Evolutionary conservation across 306 rosid species (phyloP), one percentile per base, ranked within the genome.

Genomic region (Cucurbita maxima): DNA sequence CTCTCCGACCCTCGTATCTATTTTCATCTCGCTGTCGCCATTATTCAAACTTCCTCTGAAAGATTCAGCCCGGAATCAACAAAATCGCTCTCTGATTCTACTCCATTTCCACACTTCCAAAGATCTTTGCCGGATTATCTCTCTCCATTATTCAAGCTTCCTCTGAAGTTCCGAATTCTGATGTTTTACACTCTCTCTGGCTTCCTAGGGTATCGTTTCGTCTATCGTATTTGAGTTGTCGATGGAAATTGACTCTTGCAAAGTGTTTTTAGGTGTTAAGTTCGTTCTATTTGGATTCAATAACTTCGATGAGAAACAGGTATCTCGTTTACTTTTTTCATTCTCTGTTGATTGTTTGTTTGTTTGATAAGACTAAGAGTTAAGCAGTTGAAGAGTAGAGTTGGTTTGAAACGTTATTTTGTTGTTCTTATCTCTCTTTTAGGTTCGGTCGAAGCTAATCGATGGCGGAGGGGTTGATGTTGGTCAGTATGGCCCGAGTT

Each of bases 391-490:
- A 53, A 19, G 63, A 56, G 16, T 56, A 19, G 63, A 56, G 16
- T 56, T 51, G 40, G 36, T 5, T 66, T 45, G 11, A 30, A 19
- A 25, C 25, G 25, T 44, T 12, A 20, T 34, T 68, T 61, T 60
- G 18, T 71, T 54, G 13, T 79, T 19, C 25, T 22, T 45, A 8
- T 50, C 14, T 22, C 15, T 15, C 3, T 68, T 50, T 48, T 44
- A 94, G 98, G 82, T 89, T 70, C 96, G 92, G 47, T 79, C 78
- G 54, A 90, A 83, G 88, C 92, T 94, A 57, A 80, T 87, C 5
- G 77, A 82, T 20, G 88, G 96, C 72, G 96, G 95, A 19, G 99
- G 92, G 53, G 84, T 83, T 30, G 97, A 94, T 48, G 89, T 41
- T 13, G 89, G 88, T 53, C 81, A 76, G 79, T 88, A 88, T 80